A percentile compares a stretch with the other conserved stretches of the same genome.
phyloP scores from a whole-genome alignment of 1,139 yeast species.

The Blastobotrys persicus region DNA sequence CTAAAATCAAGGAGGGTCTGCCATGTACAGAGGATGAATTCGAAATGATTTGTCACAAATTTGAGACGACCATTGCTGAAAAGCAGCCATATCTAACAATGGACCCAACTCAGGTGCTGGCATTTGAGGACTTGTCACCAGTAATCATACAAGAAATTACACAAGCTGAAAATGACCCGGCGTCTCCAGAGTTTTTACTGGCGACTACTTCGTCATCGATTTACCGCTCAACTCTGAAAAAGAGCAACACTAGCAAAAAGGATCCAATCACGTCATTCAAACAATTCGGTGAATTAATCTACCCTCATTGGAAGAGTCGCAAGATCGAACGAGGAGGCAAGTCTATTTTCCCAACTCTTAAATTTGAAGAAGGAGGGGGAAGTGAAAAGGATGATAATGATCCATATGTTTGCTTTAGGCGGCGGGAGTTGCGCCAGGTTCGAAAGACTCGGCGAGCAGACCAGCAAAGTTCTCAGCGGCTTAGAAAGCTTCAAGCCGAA shows the following conservation, averaged over 20 bases:
- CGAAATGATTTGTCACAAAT: slow-evolving; percentile 70
- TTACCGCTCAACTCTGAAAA: slow-evolving; percentile 17
- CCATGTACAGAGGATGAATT: slow-evolving; percentile 66
- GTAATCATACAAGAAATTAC: slow-evolving; percentile 30
- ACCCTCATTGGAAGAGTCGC: slow-evolving; percentile 78
- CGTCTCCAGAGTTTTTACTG: slow-evolving; percentile 36
- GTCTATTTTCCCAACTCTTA: slow-evolving; percentile 67
- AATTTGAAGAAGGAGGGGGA: slow-evolving; percentile 82
- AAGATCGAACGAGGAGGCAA: slow-evolving; percentile 71
- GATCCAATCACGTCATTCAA: slow-evolving; percentile 51
- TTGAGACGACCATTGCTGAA: slow-evolving; percentile 71
- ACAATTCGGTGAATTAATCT: slow-evolving; percentile 63
- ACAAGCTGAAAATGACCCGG: slow-evolving; percentile 36
- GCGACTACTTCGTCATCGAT: slow-evolving; percentile 21
- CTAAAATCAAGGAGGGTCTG: slow-evolving; percentile 25
- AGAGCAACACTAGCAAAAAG: slow-evolving; percentile 9
- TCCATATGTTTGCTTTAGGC: slow-evolving; percentile 92
- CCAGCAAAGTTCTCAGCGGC: slow-evolving; percentile 80
- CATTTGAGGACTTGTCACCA: slow-evolving; percentile 61
- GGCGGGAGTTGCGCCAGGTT: slow-evolving; percentile 93
- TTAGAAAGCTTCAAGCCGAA: slow-evolving; percentile 71
- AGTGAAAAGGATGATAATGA: slow-evolving; percentile 89
- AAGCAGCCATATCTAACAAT: slow-evolving; percentile 85
- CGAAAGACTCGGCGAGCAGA: slow-evolving; percentile 96
- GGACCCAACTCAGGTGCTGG: slow-evolving; percentile 74